Percentiles rank a stretch among this genome's conserved stretches.
Evolutionary conservation across 352 stramenopile species (phyloP).

Genomic region (Phytophthora cactorum): DNA sequence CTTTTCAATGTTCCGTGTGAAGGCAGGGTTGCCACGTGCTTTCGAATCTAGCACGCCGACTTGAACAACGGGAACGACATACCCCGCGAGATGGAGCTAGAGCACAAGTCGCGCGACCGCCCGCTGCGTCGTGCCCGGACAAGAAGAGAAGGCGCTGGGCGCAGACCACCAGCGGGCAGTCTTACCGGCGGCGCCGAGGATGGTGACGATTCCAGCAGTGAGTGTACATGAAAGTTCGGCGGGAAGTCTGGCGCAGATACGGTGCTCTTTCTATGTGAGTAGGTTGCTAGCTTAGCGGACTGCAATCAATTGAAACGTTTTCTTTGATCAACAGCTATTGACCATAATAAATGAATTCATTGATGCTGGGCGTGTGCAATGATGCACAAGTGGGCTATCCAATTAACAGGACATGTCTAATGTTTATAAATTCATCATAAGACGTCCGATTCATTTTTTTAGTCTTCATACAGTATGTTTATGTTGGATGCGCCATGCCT

Average conservation of each 20-base stretch:
- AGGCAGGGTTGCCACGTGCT: not conserved
- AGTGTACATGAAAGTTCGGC: too few species aligned
- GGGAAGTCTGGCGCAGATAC: not conserved
- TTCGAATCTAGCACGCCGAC: not conserved
- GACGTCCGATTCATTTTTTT: not conserved
- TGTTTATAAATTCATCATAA: not conserved
- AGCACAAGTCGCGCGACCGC: not conserved
- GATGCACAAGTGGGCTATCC: not conserved
- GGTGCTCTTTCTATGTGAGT: not conserved
- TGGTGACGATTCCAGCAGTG: not conserved
- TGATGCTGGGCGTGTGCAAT: not conserved
- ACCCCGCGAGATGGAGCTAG: not conserved
- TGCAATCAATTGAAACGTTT: not conserved
- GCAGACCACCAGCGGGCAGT: not conserved
- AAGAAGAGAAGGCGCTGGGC: not conserved
- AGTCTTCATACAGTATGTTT: not conserved
- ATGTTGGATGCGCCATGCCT: not conserved
- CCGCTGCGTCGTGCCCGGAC: not conserved
- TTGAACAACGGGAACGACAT: not conserved
- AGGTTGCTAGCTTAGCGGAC: not conserved
- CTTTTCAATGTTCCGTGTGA: not conserved
- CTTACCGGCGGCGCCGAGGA: not conserved
- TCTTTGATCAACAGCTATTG: not conserved
- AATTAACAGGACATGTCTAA: not conserved
- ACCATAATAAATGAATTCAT: not conserved